Base-by-base conservation (phyloP, 495 filamentous ascomycete genomes). In the Neurospora intermedia region DNA sequence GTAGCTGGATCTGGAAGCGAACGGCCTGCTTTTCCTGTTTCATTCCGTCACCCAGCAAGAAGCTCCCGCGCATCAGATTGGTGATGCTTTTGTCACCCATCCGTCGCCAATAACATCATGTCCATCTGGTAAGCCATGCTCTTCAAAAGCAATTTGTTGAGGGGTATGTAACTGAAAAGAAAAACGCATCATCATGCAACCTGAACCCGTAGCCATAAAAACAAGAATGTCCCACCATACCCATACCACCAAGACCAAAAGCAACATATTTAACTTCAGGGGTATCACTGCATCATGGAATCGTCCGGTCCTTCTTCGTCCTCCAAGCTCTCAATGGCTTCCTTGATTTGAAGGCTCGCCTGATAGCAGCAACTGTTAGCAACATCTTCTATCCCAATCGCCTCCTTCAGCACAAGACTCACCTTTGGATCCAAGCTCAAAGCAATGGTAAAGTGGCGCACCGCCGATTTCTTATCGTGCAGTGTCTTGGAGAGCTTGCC, bases 401-500 rank as follows among this genome's bases (percentile, higher is more conserved):
- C 23, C 3, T 18, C 62, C 23, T 13, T 31, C 18, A 16, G 45
- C 13, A 69, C 0, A 69, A 31, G 27, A 79, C 83, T 70, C 85
- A 96, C 94, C 91, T 98, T 98, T 39, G 95, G 96, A 86, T 99
- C 96, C 77, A 99, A 83, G 82, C 97, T 97, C 80, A 98, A 80
- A 35, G 96, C 96, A 78, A 92, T 93, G 0, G 96, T 98, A 76
- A 96, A 97, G 80, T 97, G 93, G 76, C 92, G 89, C 70, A 99
- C 93, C 46, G 96, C 94, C 73, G 88, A 86, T 74, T 87, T 87
- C 81, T 92, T 95, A 77, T 97, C 90, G 69, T 88, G 88, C 72
- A 97, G 75, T 74, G 84, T 86, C 83, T 96, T 97, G 81, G 96
- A 94, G 73, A 96, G 82, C 80, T 91, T 93, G 15, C 94, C 96